A percentile compares a stretch with the other conserved stretches of the same genome.
Conservation (phyloP, 1,139 yeast species). For the Eremothecium coryli region DNA sequence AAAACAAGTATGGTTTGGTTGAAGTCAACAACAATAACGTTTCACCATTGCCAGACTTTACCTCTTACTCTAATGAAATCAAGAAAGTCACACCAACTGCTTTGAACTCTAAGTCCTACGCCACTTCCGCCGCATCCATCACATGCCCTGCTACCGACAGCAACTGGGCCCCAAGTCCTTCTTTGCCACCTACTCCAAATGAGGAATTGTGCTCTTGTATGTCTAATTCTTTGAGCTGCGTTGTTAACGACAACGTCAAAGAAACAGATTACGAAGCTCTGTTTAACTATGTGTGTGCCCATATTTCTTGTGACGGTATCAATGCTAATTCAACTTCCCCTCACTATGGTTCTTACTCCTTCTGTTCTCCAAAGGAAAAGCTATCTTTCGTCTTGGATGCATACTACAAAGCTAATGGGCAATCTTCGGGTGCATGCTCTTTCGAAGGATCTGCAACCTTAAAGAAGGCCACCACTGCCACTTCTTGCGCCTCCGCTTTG, state of each 20-base stretch:
- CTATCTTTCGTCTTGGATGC: constrained; percentile 54
- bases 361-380: constrained; percentile 54
- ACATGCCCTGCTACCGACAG: constrained; percentile 45
- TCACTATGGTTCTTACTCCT: constrained; percentile 55
- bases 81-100: constrained; percentile 50
- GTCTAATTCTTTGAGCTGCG: constrained; percentile 43
- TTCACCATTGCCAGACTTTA: constrained; percentile 52
- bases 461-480: constrained; percentile 38
- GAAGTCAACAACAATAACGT: constrained; percentile 43
- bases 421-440: constrained; percentile 46
- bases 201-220: constrained; percentile 53
- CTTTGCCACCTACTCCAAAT: constrained; percentile 70
- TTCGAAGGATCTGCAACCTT: constrained; percentile 57
- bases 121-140: constrained; percentile 39
- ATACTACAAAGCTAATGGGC: constrained; percentile 48
- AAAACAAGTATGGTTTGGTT: constrained; percentile 67
- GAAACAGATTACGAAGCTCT: constrained; percentile 46
- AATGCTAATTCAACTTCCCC: constrained; percentile 52
- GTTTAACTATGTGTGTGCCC: constrained; percentile 48
- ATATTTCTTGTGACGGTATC: constrained; percentile 46
- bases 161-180: constrained; percentile 55
- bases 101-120: constrained; percentile 42
- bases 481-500: constrained; percentile 43
- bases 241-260: constrained; percentile 42
- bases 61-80: constrained; percentile 43